Percentiles rank a stretch among this genome's conserved stretches.
Evolutionary conservation across 108 stramenopile genomes (phyloP).

Genomic region (Cyclotella choctawhatcheeana): DNA sequence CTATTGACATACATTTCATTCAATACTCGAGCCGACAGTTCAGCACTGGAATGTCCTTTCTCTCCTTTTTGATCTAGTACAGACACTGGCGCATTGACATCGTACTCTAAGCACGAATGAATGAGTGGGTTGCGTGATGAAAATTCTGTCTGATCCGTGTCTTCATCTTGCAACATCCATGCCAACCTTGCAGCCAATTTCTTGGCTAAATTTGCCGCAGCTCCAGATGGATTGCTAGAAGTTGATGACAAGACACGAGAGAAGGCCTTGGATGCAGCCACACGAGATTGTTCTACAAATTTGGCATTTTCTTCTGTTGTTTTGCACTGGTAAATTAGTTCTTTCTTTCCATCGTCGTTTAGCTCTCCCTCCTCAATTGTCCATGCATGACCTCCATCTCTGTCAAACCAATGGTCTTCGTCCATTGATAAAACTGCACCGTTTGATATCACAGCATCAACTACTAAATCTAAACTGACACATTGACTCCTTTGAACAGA

Average conservation of each 20-base stretch:
- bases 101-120: constrained; percentile 65
- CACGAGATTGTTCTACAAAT: constrained; percentile 67
- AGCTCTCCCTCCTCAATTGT: constrained; percentile 52
- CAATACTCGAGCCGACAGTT: constrained; percentile 50
- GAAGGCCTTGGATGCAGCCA: constrained; percentile 80
- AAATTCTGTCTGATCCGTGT: constrained; percentile 52
- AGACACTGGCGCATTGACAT: constrained; percentile 44
- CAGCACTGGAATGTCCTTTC: constrained; percentile 8
- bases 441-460: constrained; percentile 87
- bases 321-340: constrained; percentile 38
- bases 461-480: constrained; percentile 68
- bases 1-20: constrained; percentile 71
- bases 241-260: constrained; percentile 67
- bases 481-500: constrained; percentile 57
- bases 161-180: constrained; percentile 67
- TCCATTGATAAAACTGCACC: constrained; percentile 82
- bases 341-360: constrained; percentile 19
- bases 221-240: constrained; percentile 48
- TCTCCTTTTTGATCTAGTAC: constrained; percentile 11
- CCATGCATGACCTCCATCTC: constrained; percentile 88
- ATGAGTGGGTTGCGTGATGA: constrained; percentile 70
- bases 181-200: constrained; percentile 73
- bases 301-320: constrained; percentile 28
- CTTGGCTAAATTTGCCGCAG: constrained; percentile 64
- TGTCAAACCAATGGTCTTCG: constrained; percentile 87